Evolutionary conservation across 441 rosid species (phyloP).

Genomic region (Geranium incanum): DNA sequence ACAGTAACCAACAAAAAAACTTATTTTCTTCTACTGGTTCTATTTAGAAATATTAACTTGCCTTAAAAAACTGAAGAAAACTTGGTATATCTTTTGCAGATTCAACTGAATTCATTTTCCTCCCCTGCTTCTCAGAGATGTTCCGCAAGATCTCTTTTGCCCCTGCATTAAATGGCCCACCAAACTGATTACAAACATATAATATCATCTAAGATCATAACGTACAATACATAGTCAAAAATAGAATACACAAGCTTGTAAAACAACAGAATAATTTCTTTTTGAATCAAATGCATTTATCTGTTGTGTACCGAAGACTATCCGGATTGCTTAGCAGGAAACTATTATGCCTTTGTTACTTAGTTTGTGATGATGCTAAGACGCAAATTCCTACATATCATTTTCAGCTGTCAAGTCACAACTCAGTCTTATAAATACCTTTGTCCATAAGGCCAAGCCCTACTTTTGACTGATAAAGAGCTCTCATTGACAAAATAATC

Average conservation of each 20-base stretch:
- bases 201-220: conserved; percentile 3
- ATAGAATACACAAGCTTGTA: background rate
- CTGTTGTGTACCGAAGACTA: background rate
- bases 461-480: conserved; percentile 83
- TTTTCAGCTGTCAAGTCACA: background rate
- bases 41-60: conserved; percentile 19
- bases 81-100: conserved; percentile 66
- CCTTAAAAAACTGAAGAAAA: conserved; percentile 78
- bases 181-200: conserved; percentile 13
- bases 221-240: background rate
- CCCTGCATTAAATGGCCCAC: conserved; percentile 42
- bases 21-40: background rate
- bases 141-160: conserved; percentile 69
- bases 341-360: background rate
- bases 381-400: background rate
- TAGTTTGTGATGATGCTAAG: background rate
- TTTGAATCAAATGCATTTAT: background rate
- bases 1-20: background rate
- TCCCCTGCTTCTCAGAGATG: conserved; percentile 83
- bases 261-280: background rate
- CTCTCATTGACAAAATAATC: conserved; percentile 86
- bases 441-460: conserved; percentile 79
- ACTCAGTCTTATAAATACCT: conserved; percentile 35
- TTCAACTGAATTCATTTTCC: conserved; percentile 73
- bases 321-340: background rate